Percentiles rank a stretch among this genome's conserved stretches.
phyloP scores from a whole-genome alignment of 805 yeast genomes.

The Isabelozyma gotoi region DNA sequence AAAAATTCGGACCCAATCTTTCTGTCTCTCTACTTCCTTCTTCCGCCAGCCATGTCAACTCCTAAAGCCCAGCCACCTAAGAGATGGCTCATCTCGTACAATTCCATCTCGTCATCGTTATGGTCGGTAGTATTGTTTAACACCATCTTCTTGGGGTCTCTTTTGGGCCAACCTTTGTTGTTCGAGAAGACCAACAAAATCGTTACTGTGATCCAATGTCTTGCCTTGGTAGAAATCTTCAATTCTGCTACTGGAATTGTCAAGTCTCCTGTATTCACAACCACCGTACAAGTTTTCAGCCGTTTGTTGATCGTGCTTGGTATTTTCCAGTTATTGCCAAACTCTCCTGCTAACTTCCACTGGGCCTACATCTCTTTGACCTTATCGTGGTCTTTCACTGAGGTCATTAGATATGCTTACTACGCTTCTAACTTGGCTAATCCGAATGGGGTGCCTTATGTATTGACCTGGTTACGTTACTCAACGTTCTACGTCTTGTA shows the following conservation, averaged over 20 bases:
- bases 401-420: conserved; percentile 82
- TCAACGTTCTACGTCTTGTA: conserved; percentile 79
- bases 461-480: conserved; percentile 74
- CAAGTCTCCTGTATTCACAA: conserved; percentile 80
- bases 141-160: conserved; percentile 29
- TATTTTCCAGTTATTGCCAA: conserved; percentile 71
- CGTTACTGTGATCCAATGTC: conserved; percentile 68
- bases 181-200: conserved; percentile 58
- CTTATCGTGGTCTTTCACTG: conserved; percentile 93
- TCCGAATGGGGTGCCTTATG: conserved; percentile 52
- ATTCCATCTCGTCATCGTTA: conserved; percentile 40
- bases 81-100: conserved; percentile 41
- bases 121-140: conserved; percentile 44
- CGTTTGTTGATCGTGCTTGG: conserved; percentile 83
- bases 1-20: not conserved
- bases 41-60: not conserved
- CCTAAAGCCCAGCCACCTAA: conserved; percentile 15
- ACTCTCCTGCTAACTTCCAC: conserved; percentile 58
- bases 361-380: conserved; percentile 67
- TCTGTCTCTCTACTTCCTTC: not conserved
- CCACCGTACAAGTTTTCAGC: conserved; percentile 84
- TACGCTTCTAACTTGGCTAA: conserved; percentile 68
- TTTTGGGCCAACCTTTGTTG: conserved; percentile 63
- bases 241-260: conserved; percentile 81
- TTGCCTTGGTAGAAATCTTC: conserved; percentile 77